Evolutionary conservation across 2,329 filamentous ascomycete genomes (phyloP), one percentile per base, ranked within the genome.

Genomic region (Penicillium olsonii): DNA sequence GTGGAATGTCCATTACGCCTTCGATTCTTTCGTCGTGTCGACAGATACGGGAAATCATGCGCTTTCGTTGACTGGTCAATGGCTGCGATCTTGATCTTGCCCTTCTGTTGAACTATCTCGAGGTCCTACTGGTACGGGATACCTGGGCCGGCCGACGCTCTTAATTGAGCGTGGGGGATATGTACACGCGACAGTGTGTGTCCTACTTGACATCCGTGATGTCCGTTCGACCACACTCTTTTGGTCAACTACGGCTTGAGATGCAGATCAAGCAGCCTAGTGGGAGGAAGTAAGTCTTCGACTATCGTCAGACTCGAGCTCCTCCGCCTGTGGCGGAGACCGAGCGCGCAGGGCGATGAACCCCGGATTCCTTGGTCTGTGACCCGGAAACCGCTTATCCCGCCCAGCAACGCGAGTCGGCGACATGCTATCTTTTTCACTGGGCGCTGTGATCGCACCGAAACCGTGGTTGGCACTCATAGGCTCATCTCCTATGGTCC

Each of bases 401-500:
- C 42, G 31, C 38, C 48, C 47, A 41, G 45, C 50, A 44, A 50
- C 41, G 48, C 52, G 29, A 41, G n/a, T 22, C 14, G 18, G 19
- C 49, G 12, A 37, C 22, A n/a, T 17, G 34, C 42, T 34, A 37
- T 31, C 39, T 33, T 12, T 18, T 12, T 18, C n/a, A n/a, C 17
- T 18, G 39, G 45, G 7, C 14, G 15, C 22, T 20, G 19, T 17
- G 27, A 35, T 37, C 34, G 48, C 48, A 47, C 18, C 14, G 14
- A 43, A n/a, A 24, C 19, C 47, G 45, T 50, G 42, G 39, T 45
- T 50, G 50, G 51, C 59, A 35, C 37, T 57, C 45, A 55, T 79
- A 78, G 78, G 76, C 50, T 78, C 78, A 80, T 80, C 77, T 69
- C 74, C 78, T 80, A 80, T 74, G 64, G 71, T 77, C 73, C 71